A percentile compares a stretch with the other conserved stretches of the same genome.
phyloP scores from a whole-genome alignment of 441 rosid species.

The Euphorbia celastroides region DNA sequence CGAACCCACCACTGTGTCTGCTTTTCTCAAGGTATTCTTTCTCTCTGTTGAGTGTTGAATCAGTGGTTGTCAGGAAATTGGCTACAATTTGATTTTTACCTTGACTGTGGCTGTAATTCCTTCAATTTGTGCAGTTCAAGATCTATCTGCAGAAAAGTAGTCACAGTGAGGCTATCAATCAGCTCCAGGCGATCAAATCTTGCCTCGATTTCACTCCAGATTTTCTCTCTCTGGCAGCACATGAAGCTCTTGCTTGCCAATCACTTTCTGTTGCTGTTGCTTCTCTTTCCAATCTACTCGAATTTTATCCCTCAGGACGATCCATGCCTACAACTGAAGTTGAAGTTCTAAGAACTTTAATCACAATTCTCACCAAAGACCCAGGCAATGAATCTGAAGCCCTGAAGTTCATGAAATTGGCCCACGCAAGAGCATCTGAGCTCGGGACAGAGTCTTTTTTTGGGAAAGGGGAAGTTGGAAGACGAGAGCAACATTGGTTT shows the following conservation, averaged over 20 bases:
- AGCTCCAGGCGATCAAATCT: conserved; percentile 63
- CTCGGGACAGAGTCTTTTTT: conserved; percentile 63
- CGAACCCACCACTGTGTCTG: conserved; percentile 65
- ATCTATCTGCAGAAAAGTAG: conserved; percentile 61
- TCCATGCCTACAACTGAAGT: conserved; percentile 67
- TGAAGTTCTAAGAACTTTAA: conserved; percentile 66
- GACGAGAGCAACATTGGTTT: conserved; percentile 81
- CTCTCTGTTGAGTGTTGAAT: conserved; percentile 3
- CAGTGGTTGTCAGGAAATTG: conserved; percentile 14
- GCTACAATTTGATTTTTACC: conserved; percentile 16
- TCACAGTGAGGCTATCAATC: conserved; percentile 50
- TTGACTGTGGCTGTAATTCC: conserved; percentile 13
- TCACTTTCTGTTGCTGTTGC: conserved; percentile 74
- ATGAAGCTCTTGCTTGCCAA: conserved; percentile 89
- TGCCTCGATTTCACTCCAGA: conserved; percentile 84
- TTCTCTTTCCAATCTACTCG: conserved; percentile 64
- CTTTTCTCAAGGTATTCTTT: conserved; percentile 82
- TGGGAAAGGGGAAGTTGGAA: conserved; percentile 76
- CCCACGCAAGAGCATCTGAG: conserved; percentile 53
- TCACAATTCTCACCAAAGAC: conserved; percentile 61
- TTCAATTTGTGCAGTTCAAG: conserved; percentile 63
- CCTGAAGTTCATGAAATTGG: conserved; percentile 51
- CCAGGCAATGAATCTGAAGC: conserved; percentile 52
- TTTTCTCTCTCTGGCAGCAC: conserved; percentile 78
- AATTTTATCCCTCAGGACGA: conserved; percentile 54